Evolutionary conservation across 345 rosid genomes (phyloP).

Genomic region (Acer yangbiense): DNA sequence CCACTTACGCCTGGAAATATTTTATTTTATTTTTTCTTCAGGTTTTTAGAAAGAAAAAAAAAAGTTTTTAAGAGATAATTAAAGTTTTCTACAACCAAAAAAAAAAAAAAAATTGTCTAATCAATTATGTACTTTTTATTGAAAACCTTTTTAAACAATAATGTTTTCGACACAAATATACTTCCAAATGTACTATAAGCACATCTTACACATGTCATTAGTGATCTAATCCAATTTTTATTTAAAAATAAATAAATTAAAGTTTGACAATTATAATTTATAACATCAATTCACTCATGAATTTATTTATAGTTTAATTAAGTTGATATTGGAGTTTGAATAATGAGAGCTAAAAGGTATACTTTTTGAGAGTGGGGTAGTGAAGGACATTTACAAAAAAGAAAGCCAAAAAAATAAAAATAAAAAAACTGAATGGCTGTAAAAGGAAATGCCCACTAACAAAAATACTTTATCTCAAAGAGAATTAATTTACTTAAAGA

Average conservation of each 20-base stretch:
- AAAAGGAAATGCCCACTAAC: constrained; percentile 86
- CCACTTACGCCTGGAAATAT: not conserved
- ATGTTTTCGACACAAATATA: too few relatives aligned
- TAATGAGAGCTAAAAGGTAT: constrained; percentile 26
- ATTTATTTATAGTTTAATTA: not conserved
- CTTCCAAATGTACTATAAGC: not conserved
- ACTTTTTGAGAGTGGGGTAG: constrained; percentile 48
- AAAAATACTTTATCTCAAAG: constrained; percentile 36
- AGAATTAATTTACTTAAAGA: constrained; percentile 26
- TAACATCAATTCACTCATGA: not conserved
- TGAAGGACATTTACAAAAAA: constrained; percentile 19
- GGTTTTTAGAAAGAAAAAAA: too few relatives aligned
- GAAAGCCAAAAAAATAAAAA: not conserved
- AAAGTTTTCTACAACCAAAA: too few relatives aligned
- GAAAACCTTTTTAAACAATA: too few relatives aligned
- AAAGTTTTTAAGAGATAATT: too few relatives aligned
- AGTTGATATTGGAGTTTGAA: constrained; percentile 16
- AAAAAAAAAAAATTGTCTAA: too few relatives aligned
- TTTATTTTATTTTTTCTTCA: too few relatives aligned
- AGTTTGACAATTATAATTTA: not conserved
- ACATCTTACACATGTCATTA: not conserved
- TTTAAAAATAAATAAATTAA: not conserved
- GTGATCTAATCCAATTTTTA: constrained; percentile 8
- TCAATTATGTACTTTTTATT: too few relatives aligned
- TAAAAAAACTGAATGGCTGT: constrained; percentile 20